Base-by-base conservation (phyloP, 2,329 filamentous ascomycete genomes). In the Cercospora brassicicola region DNA sequence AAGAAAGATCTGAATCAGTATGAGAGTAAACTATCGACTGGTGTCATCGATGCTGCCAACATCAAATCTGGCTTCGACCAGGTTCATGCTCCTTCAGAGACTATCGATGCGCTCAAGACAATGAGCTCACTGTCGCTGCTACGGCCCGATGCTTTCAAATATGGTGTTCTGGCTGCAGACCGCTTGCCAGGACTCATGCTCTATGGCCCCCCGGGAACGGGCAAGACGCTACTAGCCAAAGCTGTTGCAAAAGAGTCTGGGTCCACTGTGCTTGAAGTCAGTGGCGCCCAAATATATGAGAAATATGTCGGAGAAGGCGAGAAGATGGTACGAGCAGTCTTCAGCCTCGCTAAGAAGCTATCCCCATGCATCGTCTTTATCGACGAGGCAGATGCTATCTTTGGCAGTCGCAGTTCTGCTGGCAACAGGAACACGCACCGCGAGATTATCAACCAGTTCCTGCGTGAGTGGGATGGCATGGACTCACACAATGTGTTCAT, bases 241-340 rank as follows among this genome's bases (percentile, higher is more conserved):
- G 87, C 88, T 2, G 87, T 89, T 0, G 88, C 88, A 2, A 88
- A 88, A 67, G 86, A 89, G 75, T 87, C 84, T 65, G 86, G 87
- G 85, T 89, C 91, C 2, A 89, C 86, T 0, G 86, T 90, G 31
- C 83, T 99, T 45, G 94, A 98, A 79, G 89, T 98, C 51, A 94
- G 90, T 72, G 94, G 93, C 2, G 93, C 93, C 1, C 92, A 93
- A 72, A 91, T 99, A 73, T 96, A 97, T 79, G 92, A 97, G 78
- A 98, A 96, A 87, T 98, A 92, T 79, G 92, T 98, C 3, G 95
- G 95, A 23, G 93, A 98, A 79, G 92, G 92, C 68, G 95, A 99
- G 82, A 98, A 98, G 85, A 96, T 96, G 77, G 91, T 98, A 64
- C 90, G 91, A 62, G 94, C 94, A 0, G 89, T 98, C 48, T 99